A percentile compares a stretch with the other conserved stretches of the same genome.
These are phyloP conservation scores for Erysimum cheiri DNA, from an alignment of 441 rosid species.

Conservation along the genomic window DNA sequence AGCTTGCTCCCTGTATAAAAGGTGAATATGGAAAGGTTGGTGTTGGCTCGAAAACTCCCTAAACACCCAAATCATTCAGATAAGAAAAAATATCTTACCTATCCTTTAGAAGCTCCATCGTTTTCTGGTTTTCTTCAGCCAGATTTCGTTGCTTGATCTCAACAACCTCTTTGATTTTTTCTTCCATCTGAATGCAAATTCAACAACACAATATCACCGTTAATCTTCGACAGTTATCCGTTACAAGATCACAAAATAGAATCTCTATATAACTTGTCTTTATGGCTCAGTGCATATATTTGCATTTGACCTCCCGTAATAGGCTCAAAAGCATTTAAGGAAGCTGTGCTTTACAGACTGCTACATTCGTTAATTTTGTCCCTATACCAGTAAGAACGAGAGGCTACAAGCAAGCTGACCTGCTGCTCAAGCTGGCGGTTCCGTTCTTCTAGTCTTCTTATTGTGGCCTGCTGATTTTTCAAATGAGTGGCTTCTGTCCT, in stretches of 20 bases:
- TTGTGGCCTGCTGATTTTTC: slow-evolving; percentile 98
- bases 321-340: slow-evolving; percentile 15
- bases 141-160: slow-evolving; percentile 97
- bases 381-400: background rate
- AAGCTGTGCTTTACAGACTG: slow-evolving; percentile 7
- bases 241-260: slow-evolving; percentile 27
- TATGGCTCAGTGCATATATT: slow-evolving; percentile 8
- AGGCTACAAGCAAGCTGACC: slow-evolving; percentile 54
- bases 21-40: slow-evolving; percentile 19
- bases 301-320: slow-evolving; percentile 7
- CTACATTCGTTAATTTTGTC: slow-evolving; percentile 11
- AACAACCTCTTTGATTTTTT: slow-evolving; percentile 97
- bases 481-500: slow-evolving; percentile 95
- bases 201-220: slow-evolving; percentile 21
- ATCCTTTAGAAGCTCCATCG: slow-evolving; percentile 88
- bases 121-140: slow-evolving; percentile 99
- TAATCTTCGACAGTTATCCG: slow-evolving; percentile 15
- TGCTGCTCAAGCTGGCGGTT: slow-evolving; percentile 97
- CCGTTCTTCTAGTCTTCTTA: slow-evolving; percentile 98
- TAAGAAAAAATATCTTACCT: too few species aligned
- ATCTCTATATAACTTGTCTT: slow-evolving; percentile 15
- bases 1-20: slow-evolving; percentile 73
- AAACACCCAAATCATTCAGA: slow-evolving; percentile 18
- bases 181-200: slow-evolving; percentile 81
- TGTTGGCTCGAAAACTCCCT: slow-evolving; percentile 27